Evolutionary conservation across 441 rosid species (phyloP), one percentile per base, ranked within the genome.

Genomic region (Breynia disticha): DNA sequence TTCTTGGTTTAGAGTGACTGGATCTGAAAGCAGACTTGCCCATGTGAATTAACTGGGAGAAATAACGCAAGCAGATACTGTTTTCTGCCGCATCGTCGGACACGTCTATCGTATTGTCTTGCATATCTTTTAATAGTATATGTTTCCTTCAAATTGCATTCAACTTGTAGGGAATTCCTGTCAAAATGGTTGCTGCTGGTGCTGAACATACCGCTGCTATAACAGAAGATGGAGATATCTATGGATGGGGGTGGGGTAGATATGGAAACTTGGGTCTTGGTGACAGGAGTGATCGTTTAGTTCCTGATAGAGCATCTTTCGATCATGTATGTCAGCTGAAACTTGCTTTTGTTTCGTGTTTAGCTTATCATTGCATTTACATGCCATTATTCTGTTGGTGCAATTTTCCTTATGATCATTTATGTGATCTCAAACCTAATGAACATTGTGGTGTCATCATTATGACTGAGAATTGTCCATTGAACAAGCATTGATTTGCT

Each of bases 221-320:
- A 58, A 72, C 99, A 54, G 95, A 86, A 78, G 83, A 79, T 65
- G 99, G 99, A 71, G 86, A 78, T 38, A 90, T 93, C 19, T 89
- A 86, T 73, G 99, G 99, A 63, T 93, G 99, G 99, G 99, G 99
- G 1, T 89, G 99, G 97, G 99, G 99, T 10, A 69, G 93, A 46
- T 89, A 93, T 65, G 98, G 97, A 45, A 93, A 93, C 78, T 67
- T 93, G 81, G 99, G 99, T 64, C 76, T 93, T 35, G 99, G 99
- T 51, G 99, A 93, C 75, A 72, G 97, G 67, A 81, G 57, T 51
- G 99, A 93, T 70, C 97, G 97, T 56, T 66, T 77, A 66, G 74
- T 89, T 67, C 99, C 99, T 43, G 88, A 78, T 75, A 83, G 76
- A 70, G 93, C 89, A 66, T 65, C 81, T 57, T 58, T 79, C 46